phyloP scores from a whole-genome alignment of 2,329 filamentous ascomycete genomes.

The Pleurostoma richardsiae region DNA sequence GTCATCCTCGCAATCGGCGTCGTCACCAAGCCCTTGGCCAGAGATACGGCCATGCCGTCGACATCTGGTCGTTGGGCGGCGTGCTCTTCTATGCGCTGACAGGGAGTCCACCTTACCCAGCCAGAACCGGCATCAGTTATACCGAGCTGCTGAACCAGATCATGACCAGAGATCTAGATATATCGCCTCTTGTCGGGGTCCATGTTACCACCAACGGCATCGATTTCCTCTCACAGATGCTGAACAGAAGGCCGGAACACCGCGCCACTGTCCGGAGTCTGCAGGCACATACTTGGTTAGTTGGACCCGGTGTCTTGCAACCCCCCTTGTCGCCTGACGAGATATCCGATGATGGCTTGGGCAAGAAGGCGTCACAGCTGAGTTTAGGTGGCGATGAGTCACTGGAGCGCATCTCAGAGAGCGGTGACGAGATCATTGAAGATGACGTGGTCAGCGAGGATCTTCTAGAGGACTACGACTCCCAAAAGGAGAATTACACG shows the following conservation, averaged over 20 bases:
- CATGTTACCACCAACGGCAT: conserved; percentile 63
- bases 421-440: conserved; percentile 19
- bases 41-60: conserved; percentile 85
- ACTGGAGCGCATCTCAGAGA: conserved; percentile 10
- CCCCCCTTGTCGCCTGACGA: conserved; percentile 46
- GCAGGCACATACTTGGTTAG: conserved; percentile 70
- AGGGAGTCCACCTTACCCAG: conserved; percentile 73
- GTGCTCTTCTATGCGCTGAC: conserved; percentile 88
- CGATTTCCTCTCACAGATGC: conserved; percentile 72
- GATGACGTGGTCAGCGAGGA: conserved; percentile 26
- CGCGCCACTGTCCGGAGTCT: conserved; percentile 71
- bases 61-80: conserved; percentile 93
- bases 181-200: conserved; percentile 51
- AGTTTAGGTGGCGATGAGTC: conserved; percentile 46
- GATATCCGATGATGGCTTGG: conserved; percentile 55
- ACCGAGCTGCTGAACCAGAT: conserved; percentile 79
- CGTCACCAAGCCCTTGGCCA: conserved; percentile 48
- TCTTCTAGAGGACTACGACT: conserved; percentile 51
- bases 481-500: conserved; percentile 75
- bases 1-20: conserved; percentile 57
- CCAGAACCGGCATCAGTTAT: conserved; percentile 69
- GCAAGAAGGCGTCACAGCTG: conserved; percentile 57
- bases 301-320: conserved; percentile 26
- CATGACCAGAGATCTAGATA: conserved; percentile 72
- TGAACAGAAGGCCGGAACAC: conserved; percentile 72